Percentiles rank a stretch among this genome's conserved stretches.
These are phyloP conservation scores for Coniochaeta hoffmannii DNA, from an alignment of 2,329 filamentous ascomycete genomes.

Conservation along the genomic window DNA sequence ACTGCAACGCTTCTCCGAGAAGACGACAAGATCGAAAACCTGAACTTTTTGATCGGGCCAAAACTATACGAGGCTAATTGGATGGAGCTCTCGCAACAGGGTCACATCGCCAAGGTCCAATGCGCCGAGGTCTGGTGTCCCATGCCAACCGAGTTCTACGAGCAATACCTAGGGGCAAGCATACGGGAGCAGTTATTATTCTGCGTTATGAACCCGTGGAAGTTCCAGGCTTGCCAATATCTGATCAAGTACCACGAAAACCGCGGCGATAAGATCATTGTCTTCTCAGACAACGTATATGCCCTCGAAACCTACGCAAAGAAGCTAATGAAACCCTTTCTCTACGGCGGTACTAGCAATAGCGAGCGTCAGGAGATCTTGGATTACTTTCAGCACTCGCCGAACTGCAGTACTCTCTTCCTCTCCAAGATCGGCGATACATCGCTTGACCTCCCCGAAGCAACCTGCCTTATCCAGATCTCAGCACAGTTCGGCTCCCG, in stretches of 20 bases:
- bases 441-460: conserved; percentile 93
- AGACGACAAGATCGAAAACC: conserved; percentile 95
- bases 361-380: conserved; percentile 79
- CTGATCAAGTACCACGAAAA: conserved; percentile 97
- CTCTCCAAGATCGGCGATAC: conserved; percentile 97
- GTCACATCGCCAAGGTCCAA: conserved; percentile 93
- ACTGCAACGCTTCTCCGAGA: conserved; percentile 92
- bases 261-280: conserved; percentile 93
- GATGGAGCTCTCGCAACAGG: conserved; percentile 97
- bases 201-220: conserved; percentile 96
- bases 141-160: conserved; percentile 98
- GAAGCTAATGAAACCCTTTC: conserved; percentile 79
- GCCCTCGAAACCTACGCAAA: conserved; percentile 79
- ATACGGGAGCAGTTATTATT: conserved; percentile 44
- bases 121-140: conserved; percentile 99
- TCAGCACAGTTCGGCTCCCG: conserved; percentile 96
- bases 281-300: conserved; percentile 97
- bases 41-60: conserved; percentile 95
- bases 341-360: conserved; percentile 83
- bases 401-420: conserved; percentile 85
- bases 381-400: conserved; percentile 92
- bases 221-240: conserved; percentile 95
- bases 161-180: conserved; percentile 75
- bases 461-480: conserved; percentile 94
- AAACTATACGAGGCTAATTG: conserved; percentile 98